These are phyloP conservation scores for Ambrosia trifida DNA, from an alignment of 129 eudicot genomes.

Conservation along the genomic window DNA sequence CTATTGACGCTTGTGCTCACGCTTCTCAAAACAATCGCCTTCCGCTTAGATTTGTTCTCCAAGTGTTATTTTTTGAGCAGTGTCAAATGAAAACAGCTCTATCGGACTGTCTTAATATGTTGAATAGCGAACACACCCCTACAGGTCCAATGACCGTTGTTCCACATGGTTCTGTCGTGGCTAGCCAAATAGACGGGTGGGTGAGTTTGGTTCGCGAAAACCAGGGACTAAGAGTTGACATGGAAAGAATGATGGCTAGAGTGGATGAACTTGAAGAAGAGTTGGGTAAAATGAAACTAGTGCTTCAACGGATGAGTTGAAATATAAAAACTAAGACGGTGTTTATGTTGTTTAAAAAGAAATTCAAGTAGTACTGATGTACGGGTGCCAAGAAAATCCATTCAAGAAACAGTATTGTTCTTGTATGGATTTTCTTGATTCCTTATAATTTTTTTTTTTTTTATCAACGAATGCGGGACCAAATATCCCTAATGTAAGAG, in stretches of 20 bases:
- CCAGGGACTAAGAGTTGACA: constrained; percentile 59
- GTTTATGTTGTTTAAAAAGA: not conserved
- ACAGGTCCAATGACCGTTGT: constrained; percentile 26
- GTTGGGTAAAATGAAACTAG: constrained; percentile 55
- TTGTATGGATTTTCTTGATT: constrained; percentile 28
- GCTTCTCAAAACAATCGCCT: constrained; percentile 72
- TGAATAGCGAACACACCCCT: constrained; percentile 51
- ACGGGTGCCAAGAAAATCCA: constrained; percentile 21
- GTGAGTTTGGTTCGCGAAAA: constrained; percentile 67
- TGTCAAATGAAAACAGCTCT: constrained; percentile 67
- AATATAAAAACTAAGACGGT: constrained; percentile 35
- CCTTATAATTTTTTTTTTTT: constrained; percentile 8
- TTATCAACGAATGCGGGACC: not conserved
- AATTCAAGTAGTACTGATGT: not conserved
- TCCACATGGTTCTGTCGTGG: constrained; percentile 20
- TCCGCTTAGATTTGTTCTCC: constrained; percentile 77
- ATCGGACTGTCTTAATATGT: constrained; percentile 49
- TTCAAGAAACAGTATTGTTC: not conserved
- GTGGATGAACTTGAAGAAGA: constrained; percentile 80
- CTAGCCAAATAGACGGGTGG: constrained; percentile 56
- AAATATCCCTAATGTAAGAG: not conserved
- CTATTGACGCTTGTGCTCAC: constrained; percentile 80
- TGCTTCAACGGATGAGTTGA: constrained; percentile 54
- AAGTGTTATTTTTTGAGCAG: constrained; percentile 87
- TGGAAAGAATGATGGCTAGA: constrained; percentile 67